A percentile compares a stretch with the other conserved stretches of the same genome.
Evolutionary conservation across 2,329 filamentous ascomycete species (phyloP).

Genomic region (Ophiosphaerella herpotricha): DNA sequence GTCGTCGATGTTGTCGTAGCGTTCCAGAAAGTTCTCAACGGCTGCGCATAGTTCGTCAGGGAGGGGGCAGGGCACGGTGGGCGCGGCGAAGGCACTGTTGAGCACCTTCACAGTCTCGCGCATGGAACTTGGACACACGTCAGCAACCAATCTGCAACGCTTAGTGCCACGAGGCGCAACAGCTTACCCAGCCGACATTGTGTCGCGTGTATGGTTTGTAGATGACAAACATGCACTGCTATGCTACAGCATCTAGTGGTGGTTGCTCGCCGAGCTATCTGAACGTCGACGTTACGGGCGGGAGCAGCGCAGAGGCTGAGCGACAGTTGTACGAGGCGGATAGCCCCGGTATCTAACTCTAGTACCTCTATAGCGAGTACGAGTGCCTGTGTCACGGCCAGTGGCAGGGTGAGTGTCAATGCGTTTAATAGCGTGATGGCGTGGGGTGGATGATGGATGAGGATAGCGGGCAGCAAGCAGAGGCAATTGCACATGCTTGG

Average conservation of each 20-base stretch:
- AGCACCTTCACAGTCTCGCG: conserved; percentile 56
- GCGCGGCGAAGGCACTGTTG: conserved; percentile 49
- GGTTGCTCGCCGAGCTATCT: background rate
- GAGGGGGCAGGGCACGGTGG: conserved; percentile 58
- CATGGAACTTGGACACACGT: conserved; percentile 47
- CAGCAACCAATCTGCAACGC: conserved; percentile 3
- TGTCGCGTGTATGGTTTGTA: conserved; percentile 4
- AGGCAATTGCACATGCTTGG: conserved; percentile 3
- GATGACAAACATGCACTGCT: conserved; percentile 1
- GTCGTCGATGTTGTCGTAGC: conserved; percentile 70
- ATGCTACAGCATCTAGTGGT: conserved; percentile 16
- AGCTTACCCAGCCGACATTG: conserved; percentile 33
- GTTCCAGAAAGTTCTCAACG: conserved; percentile 70
- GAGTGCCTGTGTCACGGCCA: conserved; percentile 14
- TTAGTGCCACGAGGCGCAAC: background rate
- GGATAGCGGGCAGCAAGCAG: conserved; percentile 5
- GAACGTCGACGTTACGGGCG: background rate
- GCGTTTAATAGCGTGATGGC: conserved; percentile 15
- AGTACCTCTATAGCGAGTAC: background rate
- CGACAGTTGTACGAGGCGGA: background rate
- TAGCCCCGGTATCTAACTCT: background rate
- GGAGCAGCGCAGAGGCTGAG: background rate
- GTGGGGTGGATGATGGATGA: conserved; percentile 19
- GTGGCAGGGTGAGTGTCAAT: conserved; percentile 10
- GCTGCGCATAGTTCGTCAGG: conserved; percentile 66